Percentiles rank a stretch among this genome's conserved stretches.
These are phyloP conservation scores for Paecilomyces sp. DNA, from an alignment of 2,329 filamentous ascomycete genomes.

Conservation along the genomic window DNA sequence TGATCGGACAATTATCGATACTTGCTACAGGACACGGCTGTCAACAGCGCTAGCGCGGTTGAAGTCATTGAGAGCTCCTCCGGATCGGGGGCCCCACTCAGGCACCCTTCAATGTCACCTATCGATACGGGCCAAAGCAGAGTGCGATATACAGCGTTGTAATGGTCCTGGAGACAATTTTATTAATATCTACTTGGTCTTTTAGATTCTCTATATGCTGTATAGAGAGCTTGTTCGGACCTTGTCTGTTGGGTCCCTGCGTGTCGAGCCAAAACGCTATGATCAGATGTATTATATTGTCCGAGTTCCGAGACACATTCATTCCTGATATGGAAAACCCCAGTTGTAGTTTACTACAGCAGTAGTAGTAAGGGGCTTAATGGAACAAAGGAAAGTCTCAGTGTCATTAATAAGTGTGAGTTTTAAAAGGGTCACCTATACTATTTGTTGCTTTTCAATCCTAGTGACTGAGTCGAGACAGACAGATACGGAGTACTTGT, in stretches of 20 bases:
- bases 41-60: conserved; percentile 29
- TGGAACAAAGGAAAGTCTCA: not conserved
- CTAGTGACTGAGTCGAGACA: not conserved
- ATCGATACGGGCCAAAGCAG: not conserved
- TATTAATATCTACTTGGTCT: not conserved
- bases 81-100: conserved; percentile 6
- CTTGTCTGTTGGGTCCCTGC: not conserved
- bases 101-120: conserved; percentile 9
- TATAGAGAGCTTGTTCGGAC: not conserved
- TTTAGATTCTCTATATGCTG: not conserved
- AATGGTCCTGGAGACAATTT: not conserved
- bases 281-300: not conserved
- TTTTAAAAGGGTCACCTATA: not conserved
- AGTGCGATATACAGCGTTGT: not conserved
- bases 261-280: not conserved
- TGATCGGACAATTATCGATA: not conserved
- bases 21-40: conserved; percentile 16
- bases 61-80: conserved; percentile 3
- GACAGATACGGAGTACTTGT: not conserved
- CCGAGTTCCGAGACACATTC: not conserved
- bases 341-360: not conserved
- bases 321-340: not conserved
- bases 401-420: not conserved
- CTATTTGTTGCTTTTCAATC: not conserved
- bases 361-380: not conserved